Evolutionary conservation across 768 basidiomycete species (phyloP).

Genomic region (Lactarius vividus): DNA sequence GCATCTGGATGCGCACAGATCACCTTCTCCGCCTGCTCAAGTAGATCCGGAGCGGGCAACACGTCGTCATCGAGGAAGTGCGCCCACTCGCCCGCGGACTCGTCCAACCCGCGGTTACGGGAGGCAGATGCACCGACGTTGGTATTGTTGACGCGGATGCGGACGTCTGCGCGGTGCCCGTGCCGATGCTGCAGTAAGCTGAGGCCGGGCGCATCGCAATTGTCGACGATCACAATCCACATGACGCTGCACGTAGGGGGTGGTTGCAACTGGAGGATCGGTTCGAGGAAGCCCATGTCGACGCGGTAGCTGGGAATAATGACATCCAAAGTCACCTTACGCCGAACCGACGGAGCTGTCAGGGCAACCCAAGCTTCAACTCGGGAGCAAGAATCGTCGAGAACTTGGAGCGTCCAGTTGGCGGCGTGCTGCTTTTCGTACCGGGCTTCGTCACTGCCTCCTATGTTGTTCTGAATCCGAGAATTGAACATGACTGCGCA

Average conservation of each 20-base stretch:
- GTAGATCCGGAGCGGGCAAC: conserved; percentile 41
- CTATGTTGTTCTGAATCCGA: conserved; percentile 45
- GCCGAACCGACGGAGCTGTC: conserved; percentile 29
- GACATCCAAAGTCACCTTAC: conserved; percentile 51
- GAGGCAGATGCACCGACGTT: conserved; percentile 55
- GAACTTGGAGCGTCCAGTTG: conserved; percentile 49
- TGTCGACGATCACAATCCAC: conserved; percentile 59
- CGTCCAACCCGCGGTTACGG: conserved; percentile 52
- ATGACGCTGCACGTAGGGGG: conserved; percentile 46
- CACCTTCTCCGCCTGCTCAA: conserved; percentile 45
- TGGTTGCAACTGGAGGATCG: conserved; percentile 44
- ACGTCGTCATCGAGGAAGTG: conserved; percentile 64
- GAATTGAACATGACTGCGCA: conserved; percentile 46
- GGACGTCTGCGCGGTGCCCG: conserved; percentile 46
- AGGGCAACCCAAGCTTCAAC: conserved; percentile 40
- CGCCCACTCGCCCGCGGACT: conserved; percentile 57
- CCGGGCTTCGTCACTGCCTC: conserved; percentile 45
- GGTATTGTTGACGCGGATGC: conserved; percentile 47
- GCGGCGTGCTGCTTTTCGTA: conserved; percentile 45
- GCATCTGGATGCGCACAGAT: conserved; percentile 48
- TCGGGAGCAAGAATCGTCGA: conserved; percentile 41
- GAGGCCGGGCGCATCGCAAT: conserved; percentile 45
- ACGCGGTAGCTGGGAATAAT: conserved; percentile 58
- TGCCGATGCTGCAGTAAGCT: conserved; percentile 41
- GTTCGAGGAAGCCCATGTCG: conserved; percentile 41